A percentile compares a stretch with the other conserved stretches of the same genome.
phyloP scores from a whole-genome alignment of 2,329 filamentous ascomycete genomes.

The Celoporthe dispersa region DNA sequence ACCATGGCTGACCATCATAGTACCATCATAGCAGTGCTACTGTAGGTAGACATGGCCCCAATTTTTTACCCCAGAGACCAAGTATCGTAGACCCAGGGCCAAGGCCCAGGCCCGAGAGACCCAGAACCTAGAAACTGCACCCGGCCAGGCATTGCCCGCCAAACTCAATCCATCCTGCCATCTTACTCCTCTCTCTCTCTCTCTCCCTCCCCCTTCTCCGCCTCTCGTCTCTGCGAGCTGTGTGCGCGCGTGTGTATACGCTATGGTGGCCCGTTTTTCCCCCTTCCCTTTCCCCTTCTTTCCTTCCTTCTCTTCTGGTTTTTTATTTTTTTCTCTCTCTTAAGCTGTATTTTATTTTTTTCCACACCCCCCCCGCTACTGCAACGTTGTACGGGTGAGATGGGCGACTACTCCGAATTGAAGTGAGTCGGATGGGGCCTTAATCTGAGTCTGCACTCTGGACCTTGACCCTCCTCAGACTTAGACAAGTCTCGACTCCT shows the following conservation, averaged over 20 bases:
- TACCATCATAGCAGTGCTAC: too few species aligned
- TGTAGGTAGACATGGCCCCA: not conserved
- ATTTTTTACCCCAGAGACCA: not conserved
- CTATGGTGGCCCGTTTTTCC: not conserved
- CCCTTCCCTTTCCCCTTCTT: too few species aligned
- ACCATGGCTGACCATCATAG: not conserved
- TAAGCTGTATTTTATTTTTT: not conserved
- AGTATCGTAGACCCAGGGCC: not conserved
- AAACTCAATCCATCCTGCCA: not conserved
- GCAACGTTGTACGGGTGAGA: slow-evolving; percentile 11
- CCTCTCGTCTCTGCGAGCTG: not conserved
- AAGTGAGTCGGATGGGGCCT: slow-evolving; percentile 2
- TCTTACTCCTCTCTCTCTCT: not conserved
- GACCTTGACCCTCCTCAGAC: slow-evolving; percentile 4
- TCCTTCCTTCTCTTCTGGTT: not conserved
- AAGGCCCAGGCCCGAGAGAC: not conserved
- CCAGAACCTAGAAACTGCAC: not conserved
- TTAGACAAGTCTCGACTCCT: not conserved
- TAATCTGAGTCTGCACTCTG: not conserved
- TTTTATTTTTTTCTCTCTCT: too few species aligned
- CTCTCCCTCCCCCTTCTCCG: not conserved
- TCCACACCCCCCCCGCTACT: not conserved
- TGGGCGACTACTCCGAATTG: slow-evolving; percentile 7
- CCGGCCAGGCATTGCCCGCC: not conserved
- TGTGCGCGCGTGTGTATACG: not conserved